A percentile compares a stretch with the other conserved stretches of the same genome.
These are phyloP conservation scores for Atkinsonella hypoxylon DNA, from an alignment of 2,329 filamentous ascomycete species.

Conservation along the genomic window DNA sequence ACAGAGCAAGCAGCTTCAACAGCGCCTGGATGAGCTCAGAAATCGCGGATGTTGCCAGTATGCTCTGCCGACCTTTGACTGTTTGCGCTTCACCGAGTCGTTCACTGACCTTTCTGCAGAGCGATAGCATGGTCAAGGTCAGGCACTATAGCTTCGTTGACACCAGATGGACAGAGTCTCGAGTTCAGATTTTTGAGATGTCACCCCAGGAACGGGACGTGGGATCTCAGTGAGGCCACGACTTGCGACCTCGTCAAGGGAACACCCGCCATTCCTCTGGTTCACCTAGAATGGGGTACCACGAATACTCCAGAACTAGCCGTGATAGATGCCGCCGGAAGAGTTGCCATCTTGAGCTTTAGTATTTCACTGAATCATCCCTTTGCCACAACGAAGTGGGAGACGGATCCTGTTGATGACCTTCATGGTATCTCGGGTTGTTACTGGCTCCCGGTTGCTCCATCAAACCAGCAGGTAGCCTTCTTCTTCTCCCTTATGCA, in stretches of 20 bases:
- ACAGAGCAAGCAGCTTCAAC: conserved; percentile 49
- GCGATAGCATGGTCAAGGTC: conserved; percentile 78
- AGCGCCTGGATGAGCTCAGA: conserved; percentile 66
- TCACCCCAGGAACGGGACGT: conserved; percentile 55
- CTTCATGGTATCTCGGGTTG: conserved; percentile 68
- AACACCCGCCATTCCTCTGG: conserved; percentile 53
- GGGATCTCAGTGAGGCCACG: conserved; percentile 65
- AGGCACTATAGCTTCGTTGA: conserved; percentile 75
- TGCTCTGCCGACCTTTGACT: conserved; percentile 17
- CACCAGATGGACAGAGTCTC: conserved; percentile 56
- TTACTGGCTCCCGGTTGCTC: conserved; percentile 65
- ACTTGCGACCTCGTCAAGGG: conserved; percentile 48
- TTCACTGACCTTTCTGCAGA: conserved; percentile 30
- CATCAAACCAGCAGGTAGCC: conserved; percentile 27
- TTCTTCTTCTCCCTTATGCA: background rate
- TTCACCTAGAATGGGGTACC: conserved; percentile 72
- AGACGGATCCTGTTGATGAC: conserved; percentile 61
- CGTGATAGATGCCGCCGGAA: conserved; percentile 66
- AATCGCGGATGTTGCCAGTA: conserved; percentile 72
- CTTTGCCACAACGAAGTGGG: conserved; percentile 46
- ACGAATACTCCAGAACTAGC: conserved; percentile 68
- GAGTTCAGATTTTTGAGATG: conserved; percentile 63
- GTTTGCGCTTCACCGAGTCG: background rate
- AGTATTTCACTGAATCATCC: conserved; percentile 63
- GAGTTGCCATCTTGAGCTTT: conserved; percentile 63